phyloP scores from a whole-genome alignment of 345 rosid species.

The Camelina sativa region DNA sequence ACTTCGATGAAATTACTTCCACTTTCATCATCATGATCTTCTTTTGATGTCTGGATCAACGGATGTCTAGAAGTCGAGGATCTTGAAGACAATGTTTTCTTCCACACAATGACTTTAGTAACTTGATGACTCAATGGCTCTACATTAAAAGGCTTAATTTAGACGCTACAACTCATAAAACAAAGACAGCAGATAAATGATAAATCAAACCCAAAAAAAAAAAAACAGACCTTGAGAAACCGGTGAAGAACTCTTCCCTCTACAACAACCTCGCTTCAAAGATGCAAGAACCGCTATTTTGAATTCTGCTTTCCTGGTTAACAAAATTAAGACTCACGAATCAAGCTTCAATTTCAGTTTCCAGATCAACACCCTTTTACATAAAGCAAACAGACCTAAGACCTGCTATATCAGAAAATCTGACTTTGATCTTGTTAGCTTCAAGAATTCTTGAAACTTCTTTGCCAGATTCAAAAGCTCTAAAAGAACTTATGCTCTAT shows the following conservation, averaged over 20 bases:
- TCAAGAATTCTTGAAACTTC: conserved; percentile 91
- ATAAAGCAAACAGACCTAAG: conserved; percentile 23
- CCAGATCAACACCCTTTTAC: conserved; percentile 11
- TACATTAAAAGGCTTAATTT: conserved; percentile 35
- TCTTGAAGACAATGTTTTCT: conserved; percentile 70
- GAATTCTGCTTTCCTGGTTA: conserved; percentile 66
- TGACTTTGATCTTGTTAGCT: conserved; percentile 72
- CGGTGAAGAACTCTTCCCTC: conserved; percentile 51
- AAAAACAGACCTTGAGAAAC: conserved; percentile 62
- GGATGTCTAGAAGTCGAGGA: too few relatives aligned
- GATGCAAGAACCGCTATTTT: conserved; percentile 52
- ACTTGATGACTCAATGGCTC: conserved; percentile 57
- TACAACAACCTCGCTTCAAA: conserved; percentile 67
- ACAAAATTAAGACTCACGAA: not conserved
- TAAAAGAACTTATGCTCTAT: conserved; percentile 82
- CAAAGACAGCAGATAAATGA: not conserved
- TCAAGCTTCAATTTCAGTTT: not conserved
- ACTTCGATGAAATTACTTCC: too few relatives aligned
- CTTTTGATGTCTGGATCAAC: too few relatives aligned
- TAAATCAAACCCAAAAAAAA: not conserved
- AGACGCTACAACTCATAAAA: not conserved
- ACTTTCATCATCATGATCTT: too few relatives aligned
- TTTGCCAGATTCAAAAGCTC: conserved; percentile 91
- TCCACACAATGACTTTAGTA: conserved; percentile 81
- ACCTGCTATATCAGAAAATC: conserved; percentile 73